These are phyloP conservation scores for Conringia planisiliqua DNA, from an alignment of 345 rosid genomes.

Conservation along the genomic window DNA sequence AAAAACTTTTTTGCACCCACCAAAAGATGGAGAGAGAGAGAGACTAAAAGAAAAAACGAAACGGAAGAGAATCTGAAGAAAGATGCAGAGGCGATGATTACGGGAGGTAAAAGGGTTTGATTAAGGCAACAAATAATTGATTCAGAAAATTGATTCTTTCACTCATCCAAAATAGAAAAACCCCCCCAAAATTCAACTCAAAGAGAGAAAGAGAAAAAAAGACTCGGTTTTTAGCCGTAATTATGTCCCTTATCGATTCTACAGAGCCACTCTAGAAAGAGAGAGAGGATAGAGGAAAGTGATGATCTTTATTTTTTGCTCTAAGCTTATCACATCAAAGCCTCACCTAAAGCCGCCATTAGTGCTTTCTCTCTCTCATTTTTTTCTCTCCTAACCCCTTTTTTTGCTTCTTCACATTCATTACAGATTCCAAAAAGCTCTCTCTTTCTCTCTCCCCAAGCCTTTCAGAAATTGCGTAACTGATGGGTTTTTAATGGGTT, in stretches of 20 bases:
- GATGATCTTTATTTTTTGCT: slow-evolving; percentile 10
- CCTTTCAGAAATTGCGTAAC: slow-evolving; percentile 29
- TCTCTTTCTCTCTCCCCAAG: background rate
- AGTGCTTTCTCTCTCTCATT: background rate
- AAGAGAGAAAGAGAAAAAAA: background rate
- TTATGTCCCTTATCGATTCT: slow-evolving; percentile 12
- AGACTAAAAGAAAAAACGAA: slow-evolving; percentile 3
- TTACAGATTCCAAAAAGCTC: slow-evolving; percentile 29
- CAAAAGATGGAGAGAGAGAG: background rate
- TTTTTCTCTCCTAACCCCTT: background rate
- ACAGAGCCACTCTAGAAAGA: slow-evolving; percentile 35
- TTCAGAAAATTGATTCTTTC: background rate
- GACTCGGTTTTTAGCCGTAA: slow-evolving; percentile 15
- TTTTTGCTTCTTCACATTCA: slow-evolving; percentile 26
- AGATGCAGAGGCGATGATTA: slow-evolving; percentile 30
- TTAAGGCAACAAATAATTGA: slow-evolving; percentile 25
- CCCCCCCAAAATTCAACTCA: background rate
- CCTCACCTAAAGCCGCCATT: slow-evolving; percentile 37
- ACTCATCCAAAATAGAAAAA: background rate
- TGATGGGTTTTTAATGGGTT: slow-evolving; percentile 36
- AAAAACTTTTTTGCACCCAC: slow-evolving; percentile 18
- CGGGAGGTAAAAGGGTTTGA: slow-evolving; percentile 25
- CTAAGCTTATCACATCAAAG: slow-evolving; percentile 13
- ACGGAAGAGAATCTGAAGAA: slow-evolving; percentile 33
- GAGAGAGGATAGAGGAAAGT: slow-evolving; percentile 15